These are phyloP conservation scores for Verticillium isaacii DNA, from an alignment of 2,329 filamentous ascomycete genomes.

Conservation along the genomic window DNA sequence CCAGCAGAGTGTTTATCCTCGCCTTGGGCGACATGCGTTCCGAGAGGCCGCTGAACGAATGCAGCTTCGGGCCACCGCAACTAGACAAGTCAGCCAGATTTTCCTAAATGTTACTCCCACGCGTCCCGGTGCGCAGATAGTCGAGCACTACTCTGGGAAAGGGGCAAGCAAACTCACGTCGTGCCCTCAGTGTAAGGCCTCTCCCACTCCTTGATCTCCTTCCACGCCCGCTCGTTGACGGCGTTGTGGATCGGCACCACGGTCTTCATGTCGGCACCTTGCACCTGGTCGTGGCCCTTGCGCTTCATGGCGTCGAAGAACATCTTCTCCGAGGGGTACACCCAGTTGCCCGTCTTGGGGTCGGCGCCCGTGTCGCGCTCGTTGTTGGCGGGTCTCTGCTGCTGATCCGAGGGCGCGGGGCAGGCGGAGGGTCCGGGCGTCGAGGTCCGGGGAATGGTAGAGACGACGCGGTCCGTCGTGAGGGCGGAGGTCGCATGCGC, in stretches of 20 bases:
- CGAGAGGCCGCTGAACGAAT: slow-evolving; percentile 75
- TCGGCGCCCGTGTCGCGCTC: slow-evolving; percentile 75
- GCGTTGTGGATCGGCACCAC: slow-evolving; percentile 98
- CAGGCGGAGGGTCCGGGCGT: slow-evolving; percentile 26
- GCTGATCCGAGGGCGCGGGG: slow-evolving; percentile 30
- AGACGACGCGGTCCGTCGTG: slow-evolving; percentile 66
- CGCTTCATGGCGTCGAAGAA: slow-evolving; percentile 97
- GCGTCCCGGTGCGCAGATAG: background rate
- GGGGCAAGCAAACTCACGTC: slow-evolving; percentile 36
- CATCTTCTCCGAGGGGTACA: slow-evolving; percentile 94
- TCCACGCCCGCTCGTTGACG: slow-evolving; percentile 95
- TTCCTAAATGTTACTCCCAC: background rate
- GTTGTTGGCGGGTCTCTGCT: slow-evolving; percentile 52
- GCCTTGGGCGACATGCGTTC: slow-evolving; percentile 74
- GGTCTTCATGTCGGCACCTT: slow-evolving; percentile 74
- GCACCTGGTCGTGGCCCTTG: slow-evolving; percentile 68
- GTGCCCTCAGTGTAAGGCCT: slow-evolving; percentile 55
- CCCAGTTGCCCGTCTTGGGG: slow-evolving; percentile 76
- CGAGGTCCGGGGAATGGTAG: slow-evolving; percentile 69
- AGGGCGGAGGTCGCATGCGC: slow-evolving; percentile 32
- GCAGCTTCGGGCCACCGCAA: slow-evolving; percentile 73
- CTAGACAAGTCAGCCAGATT: slow-evolving; percentile 14
- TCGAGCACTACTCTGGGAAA: too few species aligned
- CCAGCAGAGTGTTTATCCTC: slow-evolving; percentile 73
- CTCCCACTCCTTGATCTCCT: slow-evolving; percentile 89